Evolutionary conservation across 495 filamentous ascomycete species (phyloP).

Genomic region (Aspergillus wentii): DNA sequence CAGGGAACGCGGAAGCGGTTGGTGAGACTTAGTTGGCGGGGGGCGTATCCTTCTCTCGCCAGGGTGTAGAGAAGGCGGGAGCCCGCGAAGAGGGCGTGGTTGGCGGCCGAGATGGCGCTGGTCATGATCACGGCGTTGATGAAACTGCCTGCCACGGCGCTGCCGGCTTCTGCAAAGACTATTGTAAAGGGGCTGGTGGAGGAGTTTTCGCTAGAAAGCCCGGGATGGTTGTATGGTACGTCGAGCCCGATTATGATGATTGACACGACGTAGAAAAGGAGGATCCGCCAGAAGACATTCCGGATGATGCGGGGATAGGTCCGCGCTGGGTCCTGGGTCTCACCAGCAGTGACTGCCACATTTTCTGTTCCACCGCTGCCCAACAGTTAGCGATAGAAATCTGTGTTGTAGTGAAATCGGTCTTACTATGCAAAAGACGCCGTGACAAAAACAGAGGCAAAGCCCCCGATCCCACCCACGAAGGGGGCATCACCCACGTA

Average conservation of each 20-base stretch:
- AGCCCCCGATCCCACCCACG: constrained; percentile 48
- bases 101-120: constrained; percentile 47
- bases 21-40: constrained; percentile 39
- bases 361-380: constrained; percentile 48
- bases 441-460: constrained; percentile 49
- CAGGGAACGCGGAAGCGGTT: constrained; percentile 55
- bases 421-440: constrained; percentile 46
- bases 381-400: constrained; percentile 4
- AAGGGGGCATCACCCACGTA: constrained; percentile 45
- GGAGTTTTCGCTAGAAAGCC: constrained; percentile 32
- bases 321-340: constrained; percentile 43
- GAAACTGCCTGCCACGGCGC: constrained; percentile 43
- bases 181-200: constrained; percentile 50
- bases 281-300: constrained; percentile 50
- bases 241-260: constrained; percentile 48
- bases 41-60: constrained; percentile 41
- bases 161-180: constrained; percentile 46
- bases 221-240: constrained; percentile 47
- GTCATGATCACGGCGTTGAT: constrained; percentile 55
- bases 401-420: neutral
- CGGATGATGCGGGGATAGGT: constrained; percentile 45
- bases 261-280: constrained; percentile 48
- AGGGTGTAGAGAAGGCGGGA: constrained; percentile 47
- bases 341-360: constrained; percentile 54
- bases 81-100: constrained; percentile 51